Evolutionary conservation across 495 filamentous ascomycete genomes (phyloP).

Genomic region (Hypoxylon cercidicola): DNA sequence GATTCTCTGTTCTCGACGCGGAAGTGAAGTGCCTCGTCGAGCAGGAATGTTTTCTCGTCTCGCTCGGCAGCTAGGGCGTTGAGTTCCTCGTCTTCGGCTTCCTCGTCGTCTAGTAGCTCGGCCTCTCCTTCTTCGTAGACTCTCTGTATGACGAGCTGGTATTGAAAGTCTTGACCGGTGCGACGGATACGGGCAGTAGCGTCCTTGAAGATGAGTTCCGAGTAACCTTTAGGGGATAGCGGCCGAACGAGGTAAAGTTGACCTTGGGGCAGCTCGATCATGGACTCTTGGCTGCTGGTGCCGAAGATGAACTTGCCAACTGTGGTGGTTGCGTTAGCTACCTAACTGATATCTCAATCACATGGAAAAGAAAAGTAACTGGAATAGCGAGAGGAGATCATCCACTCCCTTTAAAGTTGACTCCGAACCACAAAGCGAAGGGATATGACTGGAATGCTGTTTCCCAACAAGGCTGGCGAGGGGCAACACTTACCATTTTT

Average conservation of each 20-base stretch:
- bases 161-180: slow-evolving; percentile 93
- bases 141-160: slow-evolving; percentile 94
- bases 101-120: slow-evolving; percentile 84
- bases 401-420: neutral
- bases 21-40: slow-evolving; percentile 91
- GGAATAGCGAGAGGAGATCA: neutral
- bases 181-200: slow-evolving; percentile 88
- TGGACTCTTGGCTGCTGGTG: slow-evolving; percentile 85
- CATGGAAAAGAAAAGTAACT: neutral
- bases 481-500: slow-evolving; percentile 46
- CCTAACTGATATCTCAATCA: neutral
- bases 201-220: slow-evolving; percentile 99
- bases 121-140: slow-evolving; percentile 98
- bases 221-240: slow-evolving; percentile 94
- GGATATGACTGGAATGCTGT: slow-evolving; percentile 6
- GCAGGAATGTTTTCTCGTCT: slow-evolving; percentile 96
- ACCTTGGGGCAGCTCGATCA: slow-evolving; percentile 93
- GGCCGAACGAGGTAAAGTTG: slow-evolving; percentile 97
- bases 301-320: slow-evolving; percentile 95
- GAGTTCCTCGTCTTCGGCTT: slow-evolving; percentile 77
- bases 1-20: slow-evolving; percentile 81
- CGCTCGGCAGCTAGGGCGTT: slow-evolving; percentile 75
- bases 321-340: slow-evolving; percentile 51
- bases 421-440: slow-evolving; percentile 1
- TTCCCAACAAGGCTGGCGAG: slow-evolving; percentile 9